Evolutionary conservation across 495 filamentous ascomycete genomes (phyloP).

Genomic region (Xylaria nigripes): DNA sequence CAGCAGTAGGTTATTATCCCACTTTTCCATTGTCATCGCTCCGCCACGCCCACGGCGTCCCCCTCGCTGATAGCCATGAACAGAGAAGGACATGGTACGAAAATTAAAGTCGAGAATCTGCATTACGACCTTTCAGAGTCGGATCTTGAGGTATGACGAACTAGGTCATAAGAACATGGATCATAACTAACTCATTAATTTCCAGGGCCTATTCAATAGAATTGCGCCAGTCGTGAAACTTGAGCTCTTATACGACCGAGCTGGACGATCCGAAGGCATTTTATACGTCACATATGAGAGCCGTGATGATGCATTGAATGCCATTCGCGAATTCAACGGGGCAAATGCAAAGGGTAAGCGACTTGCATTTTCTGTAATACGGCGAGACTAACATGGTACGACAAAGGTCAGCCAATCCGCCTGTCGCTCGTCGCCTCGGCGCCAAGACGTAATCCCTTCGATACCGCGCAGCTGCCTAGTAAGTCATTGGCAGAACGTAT

Average conservation of each 20-base stretch:
- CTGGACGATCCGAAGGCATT: constrained; percentile 79
- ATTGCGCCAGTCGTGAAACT: constrained; percentile 67
- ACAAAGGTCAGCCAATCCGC: constrained; percentile 69
- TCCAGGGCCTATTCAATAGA: constrained; percentile 67
- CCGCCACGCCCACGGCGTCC: not conserved
- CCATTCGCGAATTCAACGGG: constrained; percentile 75
- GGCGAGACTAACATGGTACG: constrained; percentile 9
- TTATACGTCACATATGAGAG: constrained; percentile 76
- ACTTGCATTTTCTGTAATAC: not conserved
- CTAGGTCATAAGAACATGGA: not conserved
- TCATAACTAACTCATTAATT: constrained; percentile 8
- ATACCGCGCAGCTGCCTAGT: constrained; percentile 45
- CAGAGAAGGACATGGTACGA: constrained; percentile 51
- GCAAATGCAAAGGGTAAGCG: constrained; percentile 74
- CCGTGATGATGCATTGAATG: constrained; percentile 58
- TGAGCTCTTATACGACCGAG: constrained; percentile 76
- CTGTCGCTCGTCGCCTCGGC: constrained; percentile 56
- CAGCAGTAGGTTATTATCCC: constrained; percentile 37
- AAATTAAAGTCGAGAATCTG: constrained; percentile 80
- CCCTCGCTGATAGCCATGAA: constrained; percentile 9
- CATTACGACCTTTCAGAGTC: constrained; percentile 88
- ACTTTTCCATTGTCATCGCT: not conserved
- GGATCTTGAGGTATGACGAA: constrained; percentile 62
- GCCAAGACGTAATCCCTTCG: constrained; percentile 47
- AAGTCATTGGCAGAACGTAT: constrained; percentile 72